Evolutionary conservation across 192 early-diverging fungal genomes (phyloP).

Genomic region (Haplosporangium gracile): DNA sequence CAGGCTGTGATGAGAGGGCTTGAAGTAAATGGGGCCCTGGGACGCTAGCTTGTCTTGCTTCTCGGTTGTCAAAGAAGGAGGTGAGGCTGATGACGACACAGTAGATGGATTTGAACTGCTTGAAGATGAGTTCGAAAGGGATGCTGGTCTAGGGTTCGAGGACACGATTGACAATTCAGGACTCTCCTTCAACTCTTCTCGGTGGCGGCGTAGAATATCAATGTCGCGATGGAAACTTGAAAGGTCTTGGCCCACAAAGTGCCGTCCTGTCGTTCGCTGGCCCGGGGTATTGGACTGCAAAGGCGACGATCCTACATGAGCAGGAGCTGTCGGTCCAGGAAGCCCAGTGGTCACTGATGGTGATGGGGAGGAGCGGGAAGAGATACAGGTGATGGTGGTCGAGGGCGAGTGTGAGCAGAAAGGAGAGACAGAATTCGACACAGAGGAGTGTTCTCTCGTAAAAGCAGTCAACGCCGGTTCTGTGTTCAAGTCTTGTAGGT

Average conservation of each 20-base stretch:
- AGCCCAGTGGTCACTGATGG: not conserved
- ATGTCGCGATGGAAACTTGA: conserved; percentile 28
- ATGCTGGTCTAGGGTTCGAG: not conserved
- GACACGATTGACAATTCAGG: not conserved
- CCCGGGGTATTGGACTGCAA: not conserved
- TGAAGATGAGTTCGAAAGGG: not conserved
- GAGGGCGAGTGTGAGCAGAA: conserved; percentile 24
- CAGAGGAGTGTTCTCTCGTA: not conserved
- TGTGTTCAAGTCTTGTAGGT: conserved; percentile 36
- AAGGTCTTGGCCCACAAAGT: conserved; percentile 3
- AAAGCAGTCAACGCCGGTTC: not conserved
- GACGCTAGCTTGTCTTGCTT: not conserved
- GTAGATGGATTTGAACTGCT: not conserved
- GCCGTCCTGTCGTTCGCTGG: not conserved
- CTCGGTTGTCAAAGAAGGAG: not conserved
- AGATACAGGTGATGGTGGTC: conserved; percentile 30
- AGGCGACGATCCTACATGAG: not conserved
- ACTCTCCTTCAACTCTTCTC: conserved; percentile 14
- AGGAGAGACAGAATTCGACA: conserved; percentile 5
- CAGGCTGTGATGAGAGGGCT: conserved; percentile 33
- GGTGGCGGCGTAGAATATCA: conserved; percentile 36
- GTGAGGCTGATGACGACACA: conserved; percentile 10
- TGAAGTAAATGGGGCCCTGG: conserved; percentile 39
- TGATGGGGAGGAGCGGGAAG: conserved; percentile 15
- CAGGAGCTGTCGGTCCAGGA: not conserved